Evolutionary conservation across 371 early-diverging fungal genomes (phyloP).

Genomic region (Syncephalis plumigaleata): DNA sequence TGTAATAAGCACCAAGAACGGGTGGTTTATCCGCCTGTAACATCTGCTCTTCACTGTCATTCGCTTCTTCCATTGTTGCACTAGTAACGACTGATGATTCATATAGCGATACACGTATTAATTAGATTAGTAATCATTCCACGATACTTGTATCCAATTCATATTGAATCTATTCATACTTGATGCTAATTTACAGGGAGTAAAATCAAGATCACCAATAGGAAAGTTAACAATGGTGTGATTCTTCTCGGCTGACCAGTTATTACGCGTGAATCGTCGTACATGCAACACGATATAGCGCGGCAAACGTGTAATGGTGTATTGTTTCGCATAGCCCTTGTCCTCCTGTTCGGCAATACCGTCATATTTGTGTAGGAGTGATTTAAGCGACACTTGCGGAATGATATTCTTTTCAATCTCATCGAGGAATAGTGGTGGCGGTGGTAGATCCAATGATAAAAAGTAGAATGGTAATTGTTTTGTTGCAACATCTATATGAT

Average conservation of each 20-base stretch:
- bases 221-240: constrained; percentile 97
- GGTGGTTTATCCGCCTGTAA: constrained; percentile 6
- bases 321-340: constrained; percentile 42
- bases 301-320: constrained; percentile 60
- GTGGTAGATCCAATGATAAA: constrained; percentile 81
- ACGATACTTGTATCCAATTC: no score
- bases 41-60: constrained; percentile 7
- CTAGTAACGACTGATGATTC: constrained; percentile 17
- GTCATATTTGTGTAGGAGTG: not conserved
- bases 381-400: constrained; percentile 47
- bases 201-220: constrained; percentile 61
- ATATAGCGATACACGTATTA: not conserved
- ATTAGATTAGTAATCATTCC: no score
- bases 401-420: constrained; percentile 77
- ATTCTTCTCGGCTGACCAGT: constrained; percentile 78
- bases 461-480: constrained; percentile 58
- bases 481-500: constrained; percentile 22
- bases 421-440: constrained; percentile 82
- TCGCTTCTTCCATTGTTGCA: constrained; percentile 17
- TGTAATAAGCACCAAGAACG: constrained; percentile 41
- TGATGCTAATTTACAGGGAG: not conserved
- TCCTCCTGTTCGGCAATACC: constrained; percentile 25
- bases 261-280: constrained; percentile 83
- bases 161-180: not conserved
- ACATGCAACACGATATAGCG: constrained; percentile 79